These are phyloP conservation scores for Acmispon strigosus DNA, from an alignment of 306 rosid genomes.

Conservation along the genomic window DNA sequence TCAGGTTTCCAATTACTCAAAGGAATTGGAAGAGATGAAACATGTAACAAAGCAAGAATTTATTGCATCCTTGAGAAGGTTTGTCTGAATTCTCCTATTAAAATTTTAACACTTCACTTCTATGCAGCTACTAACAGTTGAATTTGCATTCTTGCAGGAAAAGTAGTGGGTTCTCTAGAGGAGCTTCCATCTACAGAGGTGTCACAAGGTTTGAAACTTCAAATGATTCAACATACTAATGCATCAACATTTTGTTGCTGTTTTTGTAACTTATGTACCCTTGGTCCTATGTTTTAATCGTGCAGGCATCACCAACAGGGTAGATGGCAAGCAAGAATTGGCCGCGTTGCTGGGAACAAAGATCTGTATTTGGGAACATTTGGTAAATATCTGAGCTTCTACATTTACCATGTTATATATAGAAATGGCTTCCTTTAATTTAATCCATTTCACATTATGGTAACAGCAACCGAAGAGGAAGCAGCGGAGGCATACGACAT, in stretches of 20 bases:
- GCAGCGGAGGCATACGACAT: slow-evolving; percentile 97
- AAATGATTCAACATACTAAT: background rate
- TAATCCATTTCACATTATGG: background rate
- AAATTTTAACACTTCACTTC: background rate
- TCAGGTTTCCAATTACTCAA: slow-evolving; percentile 64
- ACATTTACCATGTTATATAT: background rate
- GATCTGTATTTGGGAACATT: slow-evolving; percentile 92
- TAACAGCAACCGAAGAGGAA: slow-evolving; percentile 91
- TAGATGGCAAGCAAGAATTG: slow-evolving; percentile 98
- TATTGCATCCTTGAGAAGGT: slow-evolving; percentile 94
- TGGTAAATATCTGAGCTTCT: slow-evolving; percentile 34
- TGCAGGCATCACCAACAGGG: slow-evolving; percentile 98
- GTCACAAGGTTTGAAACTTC: slow-evolving; percentile 65
- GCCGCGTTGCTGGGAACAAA: slow-evolving; percentile 98
- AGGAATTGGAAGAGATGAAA: slow-evolving; percentile 91
- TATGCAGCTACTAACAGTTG: background rate
- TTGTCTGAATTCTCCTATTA: background rate
- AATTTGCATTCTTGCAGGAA: slow-evolving; percentile 43
- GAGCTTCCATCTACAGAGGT: slow-evolving; percentile 91
- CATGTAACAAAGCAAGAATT: slow-evolving; percentile 88
- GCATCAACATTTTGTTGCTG: background rate
- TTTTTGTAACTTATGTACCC: background rate
- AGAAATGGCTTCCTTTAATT: background rate
- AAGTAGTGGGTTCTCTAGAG: slow-evolving; percentile 96
- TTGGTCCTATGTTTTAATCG: background rate